Percentiles rank a stretch among this genome's conserved stretches.
Evolutionary conservation across 306 rosid genomes (phyloP).

Genomic region (Sicyos edulis): DNA sequence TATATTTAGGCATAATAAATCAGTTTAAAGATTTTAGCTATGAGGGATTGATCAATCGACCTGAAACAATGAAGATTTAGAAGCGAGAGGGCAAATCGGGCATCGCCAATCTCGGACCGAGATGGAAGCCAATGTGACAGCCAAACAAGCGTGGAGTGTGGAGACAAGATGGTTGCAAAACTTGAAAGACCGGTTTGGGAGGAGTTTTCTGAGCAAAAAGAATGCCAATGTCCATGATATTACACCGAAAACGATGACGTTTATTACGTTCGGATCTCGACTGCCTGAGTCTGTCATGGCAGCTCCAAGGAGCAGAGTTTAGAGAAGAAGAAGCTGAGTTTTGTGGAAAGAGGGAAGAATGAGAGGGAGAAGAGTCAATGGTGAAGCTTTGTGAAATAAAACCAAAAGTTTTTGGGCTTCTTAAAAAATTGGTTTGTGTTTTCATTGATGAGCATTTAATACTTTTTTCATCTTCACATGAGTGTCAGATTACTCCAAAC

Average conservation of each 20-base stretch:
- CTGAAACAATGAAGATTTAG: conserved; percentile 53
- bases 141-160: conserved; percentile 54
- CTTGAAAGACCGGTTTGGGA: conserved; percentile 47
- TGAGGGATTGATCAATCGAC: conserved; percentile 20
- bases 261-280: conserved; percentile 16
- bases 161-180: conserved; percentile 69
- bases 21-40: not conserved
- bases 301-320: not conserved
- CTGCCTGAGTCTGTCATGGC: not conserved
- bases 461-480: not conserved
- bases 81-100: conserved; percentile 57
- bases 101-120: conserved; percentile 67
- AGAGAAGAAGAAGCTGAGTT: not conserved
- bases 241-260: conserved; percentile 43
- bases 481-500: not conserved
- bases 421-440: not conserved
- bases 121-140: conserved; percentile 55
- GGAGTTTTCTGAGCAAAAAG: conserved; percentile 33
- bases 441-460: not conserved
- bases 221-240: conserved; percentile 64
- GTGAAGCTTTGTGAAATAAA: not conserved
- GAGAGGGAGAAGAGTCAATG: not conserved
- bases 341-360: not conserved
- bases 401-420: not conserved
- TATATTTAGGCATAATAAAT: too few relatives aligned